Base-by-base conservation (phyloP, 192 early-diverging fungal species). In the Coemansia sp. region DNA sequence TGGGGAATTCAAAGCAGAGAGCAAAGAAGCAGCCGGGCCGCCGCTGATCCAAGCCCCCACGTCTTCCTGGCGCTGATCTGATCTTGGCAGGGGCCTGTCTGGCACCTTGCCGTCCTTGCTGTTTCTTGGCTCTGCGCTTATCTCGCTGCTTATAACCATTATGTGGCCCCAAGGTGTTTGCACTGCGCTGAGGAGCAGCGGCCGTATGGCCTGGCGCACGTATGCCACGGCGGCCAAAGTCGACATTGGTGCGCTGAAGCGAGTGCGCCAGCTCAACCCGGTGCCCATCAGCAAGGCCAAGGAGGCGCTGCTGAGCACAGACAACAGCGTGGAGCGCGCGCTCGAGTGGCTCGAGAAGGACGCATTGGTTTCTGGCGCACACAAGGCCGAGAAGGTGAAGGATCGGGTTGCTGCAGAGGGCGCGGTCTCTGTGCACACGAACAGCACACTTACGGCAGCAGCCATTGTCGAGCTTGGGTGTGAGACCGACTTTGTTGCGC, bases 401-500 rank as follows among this genome's bases (percentile, higher is more conserved):
- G 79, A 62, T 19, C 81, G 93, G n/a, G 74, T 77, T 29, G 84
- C 93, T 14, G 56, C 72, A 10, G 88, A 92, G 52, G 93, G 93
- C 16, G 80, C 83, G 5, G 75, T 82, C 9, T 65, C 76, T 2
- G 60, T 84, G 36, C 73, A 82, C 18, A 49, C 52, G 34, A 63
- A 58, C 46, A 64, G 56, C 5, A 44, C 42, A 45, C 62, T 54
- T 39, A 70, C 74, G 21, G 65, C 67, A 20, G 80, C 78, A 11
- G 66, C 86, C 10, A 82, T 88, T 31, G 65, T 87, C 20, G 86
- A 89, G 75, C 82, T 87, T 38, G 61, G 56, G 66, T 91, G 88
- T 49, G 95, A 98, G 64, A 94, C 95, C 0, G 95, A 98, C 61
- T 98, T 98, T 81, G 95, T 98, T 5, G 88, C 90, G 6, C 80